Conservation (phyloP, 768 basidiomycete genomes). For the Russula lepida region DNA sequence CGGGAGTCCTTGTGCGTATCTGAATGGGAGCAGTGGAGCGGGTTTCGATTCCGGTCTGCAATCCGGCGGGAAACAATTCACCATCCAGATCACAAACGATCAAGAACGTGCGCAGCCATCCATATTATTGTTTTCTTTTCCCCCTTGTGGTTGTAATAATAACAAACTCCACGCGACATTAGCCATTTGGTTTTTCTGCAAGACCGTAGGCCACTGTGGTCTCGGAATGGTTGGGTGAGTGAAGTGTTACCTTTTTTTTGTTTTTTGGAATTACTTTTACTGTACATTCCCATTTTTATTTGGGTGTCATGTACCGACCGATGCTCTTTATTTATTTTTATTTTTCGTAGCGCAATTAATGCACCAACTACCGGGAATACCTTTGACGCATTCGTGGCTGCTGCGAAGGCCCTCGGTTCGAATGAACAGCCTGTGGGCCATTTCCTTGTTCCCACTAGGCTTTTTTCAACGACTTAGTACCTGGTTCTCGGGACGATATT, state of each 20-base stretch:
- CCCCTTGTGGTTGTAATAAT: not conserved
- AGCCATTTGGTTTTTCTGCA: constrained; percentile 56
- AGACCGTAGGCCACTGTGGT: constrained; percentile 39
- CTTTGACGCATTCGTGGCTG: constrained; percentile 33
- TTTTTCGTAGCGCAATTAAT: constrained; percentile 33
- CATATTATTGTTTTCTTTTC: not conserved
- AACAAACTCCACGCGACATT: not conserved
- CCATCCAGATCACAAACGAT: constrained; percentile 42
- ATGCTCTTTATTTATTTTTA: too few species aligned
- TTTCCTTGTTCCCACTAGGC: not conserved
- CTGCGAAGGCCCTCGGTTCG: constrained; percentile 33
- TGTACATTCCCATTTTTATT: not conserved
- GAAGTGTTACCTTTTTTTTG: too few species aligned
- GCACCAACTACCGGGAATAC: constrained; percentile 40
- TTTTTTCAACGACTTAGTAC: too few species aligned
- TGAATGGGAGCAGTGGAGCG: constrained; percentile 31
- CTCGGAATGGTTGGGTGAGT: constrained; percentile 45
- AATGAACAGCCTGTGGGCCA: constrained; percentile 30
- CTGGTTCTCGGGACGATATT: not conserved
- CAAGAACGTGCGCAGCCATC: constrained; percentile 39
- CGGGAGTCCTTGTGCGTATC: constrained; percentile 30
- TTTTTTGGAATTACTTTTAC: too few species aligned
- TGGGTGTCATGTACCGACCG: not conserved
- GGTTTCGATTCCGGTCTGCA: constrained; percentile 52
- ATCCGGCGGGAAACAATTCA: constrained; percentile 32